Conservation (phyloP, 257 asterid species). For the Scutellaria minor region DNA sequence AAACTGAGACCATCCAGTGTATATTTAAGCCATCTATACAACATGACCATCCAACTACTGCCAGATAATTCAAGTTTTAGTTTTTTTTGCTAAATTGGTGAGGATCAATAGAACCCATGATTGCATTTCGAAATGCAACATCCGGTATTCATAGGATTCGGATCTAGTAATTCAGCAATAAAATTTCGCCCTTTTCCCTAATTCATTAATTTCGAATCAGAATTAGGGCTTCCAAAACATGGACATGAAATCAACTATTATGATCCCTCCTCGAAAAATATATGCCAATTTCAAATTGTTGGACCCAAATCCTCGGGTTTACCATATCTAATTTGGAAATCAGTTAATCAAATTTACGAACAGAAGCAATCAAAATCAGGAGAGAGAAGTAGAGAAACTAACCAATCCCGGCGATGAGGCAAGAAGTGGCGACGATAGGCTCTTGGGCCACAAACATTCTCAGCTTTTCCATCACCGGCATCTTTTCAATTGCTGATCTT, state of each 20-base stretch:
- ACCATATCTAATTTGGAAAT: background rate
- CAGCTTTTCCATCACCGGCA: slow-evolving; percentile 83
- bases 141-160: background rate
- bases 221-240: slow-evolving; percentile 33
- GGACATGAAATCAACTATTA: background rate
- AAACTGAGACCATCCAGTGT: background rate
- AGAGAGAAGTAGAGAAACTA: slow-evolving; percentile 19
- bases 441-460: slow-evolving; percentile 80
- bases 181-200: background rate
- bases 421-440: slow-evolving; percentile 88
- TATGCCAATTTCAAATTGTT: background rate
- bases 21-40: background rate
- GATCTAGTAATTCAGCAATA: background rate
- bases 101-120: slow-evolving; percentile 6
- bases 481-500: slow-evolving; percentile 31
- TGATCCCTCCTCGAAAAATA: background rate
- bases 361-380: slow-evolving; percentile 3
- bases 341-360: background rate
- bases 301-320: background rate
- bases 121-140: slow-evolving; percentile 7
- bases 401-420: slow-evolving; percentile 90
- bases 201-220: slow-evolving; percentile 1
- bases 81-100: background rate
- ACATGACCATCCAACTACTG: background rate
- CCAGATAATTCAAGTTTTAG: background rate